Evolutionary conservation across 345 rosid genomes (phyloP), one percentile per base, ranked within the genome.

Genomic region (Gossypium mustelinum): DNA sequence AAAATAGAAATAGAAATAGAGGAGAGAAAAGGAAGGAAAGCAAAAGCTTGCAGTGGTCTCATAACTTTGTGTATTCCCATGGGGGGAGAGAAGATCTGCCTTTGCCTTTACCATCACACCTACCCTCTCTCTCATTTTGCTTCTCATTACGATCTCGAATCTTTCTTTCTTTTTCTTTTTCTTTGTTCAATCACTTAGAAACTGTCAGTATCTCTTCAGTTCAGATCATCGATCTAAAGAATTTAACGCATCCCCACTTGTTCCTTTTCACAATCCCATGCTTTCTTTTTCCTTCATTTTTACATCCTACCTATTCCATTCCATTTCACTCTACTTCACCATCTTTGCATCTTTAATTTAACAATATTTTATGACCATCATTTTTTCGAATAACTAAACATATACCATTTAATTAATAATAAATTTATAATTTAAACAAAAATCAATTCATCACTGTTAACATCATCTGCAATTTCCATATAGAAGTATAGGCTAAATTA

Each of bases 61-160:
- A 11, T n/a, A 59, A 56, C 87, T 85, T 87, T 87, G 87, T 87
- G 89, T 84, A 76, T 82, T 83, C 85, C 84, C 89, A 85, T 84
- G 85, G 77, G 79, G 56, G 74, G 79, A 51, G 74, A 18, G 79
- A 85, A 82, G 83, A 84, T 82, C 85, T 78, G 85, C 63, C 83
- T 74, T 78, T 75, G 61, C 85, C 85, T 81, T 81, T 75, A 64
- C 52, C 71, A 34, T 74, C 76, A 62, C 59, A 34, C 71, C 34
- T 58, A 3, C 39, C 63, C 17, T 55, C 63, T 56, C 60, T 56
- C 76, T 78, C 80, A 70, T 81, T 79, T 86, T 78, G 86, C 86
- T 86, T 86, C 78, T 76, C 73, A 82, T 81, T 78, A 45, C 82
- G 75, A 84, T 83, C 86, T 84, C 85, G 85, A 86, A 86, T 86